These are phyloP conservation scores for Paramecium primaurelia DNA, from an alignment of 73 alveolate genomes.

Conservation along the genomic window DNA sequence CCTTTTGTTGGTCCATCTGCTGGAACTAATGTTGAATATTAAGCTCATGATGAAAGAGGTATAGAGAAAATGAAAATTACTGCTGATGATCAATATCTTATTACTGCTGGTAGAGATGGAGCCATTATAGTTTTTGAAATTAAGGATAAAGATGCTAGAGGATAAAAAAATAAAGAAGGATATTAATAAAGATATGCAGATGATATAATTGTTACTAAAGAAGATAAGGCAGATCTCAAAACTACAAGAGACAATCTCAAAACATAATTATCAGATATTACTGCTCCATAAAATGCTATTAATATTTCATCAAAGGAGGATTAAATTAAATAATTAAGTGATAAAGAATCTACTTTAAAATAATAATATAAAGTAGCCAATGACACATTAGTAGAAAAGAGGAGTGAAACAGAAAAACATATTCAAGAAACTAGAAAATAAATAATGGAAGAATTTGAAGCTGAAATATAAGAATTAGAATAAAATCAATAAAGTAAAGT, in stretches of 20 bases:
- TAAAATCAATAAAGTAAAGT: constrained; percentile 51
- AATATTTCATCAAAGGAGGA: constrained; percentile 67
- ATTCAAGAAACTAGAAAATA: constrained; percentile 61
- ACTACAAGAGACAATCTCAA: constrained; percentile 72
- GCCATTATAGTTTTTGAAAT: constrained; percentile 75
- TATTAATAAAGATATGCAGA: constrained; percentile 64
- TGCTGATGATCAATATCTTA: constrained; percentile 82
- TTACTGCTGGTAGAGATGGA: constrained; percentile 88
- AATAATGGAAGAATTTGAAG: constrained; percentile 49
- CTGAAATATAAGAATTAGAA: constrained; percentile 45
- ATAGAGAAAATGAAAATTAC: constrained; percentile 85
- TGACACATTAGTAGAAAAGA: constrained; percentile 65
- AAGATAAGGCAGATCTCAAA: constrained; percentile 77
- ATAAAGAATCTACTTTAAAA: constrained; percentile 67
- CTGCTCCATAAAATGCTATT: constrained; percentile 67
- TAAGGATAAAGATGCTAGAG: constrained; percentile 80
- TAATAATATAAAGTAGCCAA: constrained; percentile 57
- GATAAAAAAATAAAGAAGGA: constrained; percentile 76
- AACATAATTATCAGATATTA: constrained; percentile 67
- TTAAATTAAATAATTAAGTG: constrained; percentile 66
- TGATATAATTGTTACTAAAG: constrained; percentile 79
- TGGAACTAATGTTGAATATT: constrained; percentile 67
- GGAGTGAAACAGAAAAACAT: constrained; percentile 70
- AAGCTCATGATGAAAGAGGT: constrained; percentile 90
- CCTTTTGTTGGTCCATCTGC: constrained; percentile 60